phyloP scores from a whole-genome alignment of 345 rosid species.

The Jatropha curcas region DNA sequence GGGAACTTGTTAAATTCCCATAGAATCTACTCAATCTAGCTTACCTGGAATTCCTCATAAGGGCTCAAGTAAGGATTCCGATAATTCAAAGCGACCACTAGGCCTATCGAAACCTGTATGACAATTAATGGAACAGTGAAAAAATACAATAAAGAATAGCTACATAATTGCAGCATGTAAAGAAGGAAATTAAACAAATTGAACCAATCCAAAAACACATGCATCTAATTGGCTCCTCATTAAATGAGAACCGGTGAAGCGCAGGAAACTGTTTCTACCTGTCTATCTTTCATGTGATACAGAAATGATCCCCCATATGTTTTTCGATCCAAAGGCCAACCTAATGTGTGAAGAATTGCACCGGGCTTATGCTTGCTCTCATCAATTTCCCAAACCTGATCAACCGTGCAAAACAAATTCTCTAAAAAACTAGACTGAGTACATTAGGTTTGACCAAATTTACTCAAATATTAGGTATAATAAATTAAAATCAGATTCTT shows the following conservation, averaged over 20 bases:
- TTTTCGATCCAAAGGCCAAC: conserved; percentile 89
- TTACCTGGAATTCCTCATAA: conserved; percentile 92
- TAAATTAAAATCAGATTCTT: background rate
- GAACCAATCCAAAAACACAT: background rate
- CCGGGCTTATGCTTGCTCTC: conserved; percentile 85
- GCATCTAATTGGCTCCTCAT: background rate
- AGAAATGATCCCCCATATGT: conserved; percentile 96
- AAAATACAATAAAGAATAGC: background rate
- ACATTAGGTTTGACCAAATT: background rate
- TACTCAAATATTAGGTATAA: background rate
- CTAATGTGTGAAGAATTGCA: conserved; percentile 77
- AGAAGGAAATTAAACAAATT: background rate
- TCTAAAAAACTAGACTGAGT: background rate
- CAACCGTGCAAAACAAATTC: conserved; percentile 19
- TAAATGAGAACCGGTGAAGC: background rate
- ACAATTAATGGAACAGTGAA: conserved; percentile 15
- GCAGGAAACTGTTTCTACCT: conserved; percentile 39
- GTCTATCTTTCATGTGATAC: conserved; percentile 90
- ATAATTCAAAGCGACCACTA: conserved; percentile 88
- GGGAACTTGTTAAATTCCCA: too few relatives aligned
- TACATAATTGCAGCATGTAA: background rate
- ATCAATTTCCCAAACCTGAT: conserved; percentile 94
- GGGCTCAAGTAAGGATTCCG: conserved; percentile 83
- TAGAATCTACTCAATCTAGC: conserved; percentile 3
- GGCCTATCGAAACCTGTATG: conserved; percentile 77